phyloP scores from a whole-genome alignment of 1,284 basidiomycete species.

The Pulveroboletus sp. region DNA sequence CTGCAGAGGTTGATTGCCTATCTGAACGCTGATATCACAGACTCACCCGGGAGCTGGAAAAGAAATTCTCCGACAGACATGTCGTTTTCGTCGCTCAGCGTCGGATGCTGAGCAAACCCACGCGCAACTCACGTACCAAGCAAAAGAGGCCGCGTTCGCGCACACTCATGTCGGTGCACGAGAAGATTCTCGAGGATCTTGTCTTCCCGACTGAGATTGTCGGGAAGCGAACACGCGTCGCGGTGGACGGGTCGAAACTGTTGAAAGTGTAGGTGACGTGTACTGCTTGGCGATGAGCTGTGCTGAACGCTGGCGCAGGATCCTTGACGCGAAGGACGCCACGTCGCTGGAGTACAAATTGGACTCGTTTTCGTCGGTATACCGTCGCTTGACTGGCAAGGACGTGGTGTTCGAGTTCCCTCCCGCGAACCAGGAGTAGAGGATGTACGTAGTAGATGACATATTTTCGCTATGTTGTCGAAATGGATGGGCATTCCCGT shows the following conservation, averaged over 20 bases:
- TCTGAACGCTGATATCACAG: slow-evolving; percentile 46
- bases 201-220: slow-evolving; percentile 99
- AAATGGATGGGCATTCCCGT: slow-evolving; percentile 34
- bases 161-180: slow-evolving; percentile 97
- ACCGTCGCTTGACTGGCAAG: slow-evolving; percentile 93
- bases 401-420: slow-evolving; percentile 92
- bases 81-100: slow-evolving; percentile 99
- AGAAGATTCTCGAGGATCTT: slow-evolving; percentile 98
- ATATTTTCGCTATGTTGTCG: slow-evolving; percentile 22
- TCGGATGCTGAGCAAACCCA: slow-evolving; percentile 97
- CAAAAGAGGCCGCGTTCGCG: slow-evolving; percentile 98
- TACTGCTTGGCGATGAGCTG: slow-evolving; percentile 13
- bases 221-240: slow-evolving; percentile 94
- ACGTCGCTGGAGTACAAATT: slow-evolving; percentile 99
- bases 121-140: slow-evolving; percentile 87
- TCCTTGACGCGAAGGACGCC: slow-evolving; percentile 97
- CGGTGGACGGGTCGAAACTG: slow-evolving; percentile 88
- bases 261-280: slow-evolving; percentile 83
- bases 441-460: slow-evolving; percentile 18
- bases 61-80: slow-evolving; percentile 99
- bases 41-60: slow-evolving; percentile 98
- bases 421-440: slow-evolving; percentile 64
- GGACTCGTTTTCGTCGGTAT: slow-evolving; percentile 93
- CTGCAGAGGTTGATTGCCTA: neutral
- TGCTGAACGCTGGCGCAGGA: slow-evolving; percentile 50